Evolutionary conservation across 2,329 filamentous ascomycete genomes (phyloP), one percentile per base, ranked within the genome.

Genomic region (Colletotrichum coccodes): DNA sequence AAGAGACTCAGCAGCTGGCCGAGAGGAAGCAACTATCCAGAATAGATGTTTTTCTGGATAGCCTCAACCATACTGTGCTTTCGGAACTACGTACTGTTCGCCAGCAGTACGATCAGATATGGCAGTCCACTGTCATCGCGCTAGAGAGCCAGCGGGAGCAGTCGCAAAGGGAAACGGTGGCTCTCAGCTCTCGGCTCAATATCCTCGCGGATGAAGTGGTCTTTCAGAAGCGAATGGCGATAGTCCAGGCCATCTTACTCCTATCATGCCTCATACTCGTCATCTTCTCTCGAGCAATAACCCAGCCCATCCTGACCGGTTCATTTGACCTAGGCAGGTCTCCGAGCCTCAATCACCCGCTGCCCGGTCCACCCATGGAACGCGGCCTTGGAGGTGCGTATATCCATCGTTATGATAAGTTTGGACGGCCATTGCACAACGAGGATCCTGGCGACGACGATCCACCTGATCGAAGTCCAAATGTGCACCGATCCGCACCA

Each of bases 41-140:
- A 76, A 94, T 95, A 1, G 91, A 92, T 26, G 85, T 86, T 2
- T 98, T 98, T 76, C 85, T 98, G 16, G 90, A 94, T 69, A 89
- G 90, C 42, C 85, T 99, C n/a, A 99, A 99, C 78, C 86, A 85
- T 53, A 98, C 95, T 0, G 94, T 98, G 1, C 86, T 97, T 44
- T 86, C 89, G 18, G 96, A 99, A 78, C 84, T 97, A 40, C 89
- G 89, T 70, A 89, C 87, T 57, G 92, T 96, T 71, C 89, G 94
- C 60, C 89, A 91, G 67, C 93, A 98, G 78, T 98, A 98, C 79
- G 95, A 98, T 76, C 94, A 98, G 76, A 90, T 98, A 14, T 98
- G 95, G 95, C 95, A 97, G 79, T 95, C 93, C 23, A 98, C 97
- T 12, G 92, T 98, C 26, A 91, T 97, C 63, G 95, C 97, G 34